Evolutionary conservation across 164 flowering plant genomes (phyloP).

Genomic region (Aristolochia fimbriata): DNA sequence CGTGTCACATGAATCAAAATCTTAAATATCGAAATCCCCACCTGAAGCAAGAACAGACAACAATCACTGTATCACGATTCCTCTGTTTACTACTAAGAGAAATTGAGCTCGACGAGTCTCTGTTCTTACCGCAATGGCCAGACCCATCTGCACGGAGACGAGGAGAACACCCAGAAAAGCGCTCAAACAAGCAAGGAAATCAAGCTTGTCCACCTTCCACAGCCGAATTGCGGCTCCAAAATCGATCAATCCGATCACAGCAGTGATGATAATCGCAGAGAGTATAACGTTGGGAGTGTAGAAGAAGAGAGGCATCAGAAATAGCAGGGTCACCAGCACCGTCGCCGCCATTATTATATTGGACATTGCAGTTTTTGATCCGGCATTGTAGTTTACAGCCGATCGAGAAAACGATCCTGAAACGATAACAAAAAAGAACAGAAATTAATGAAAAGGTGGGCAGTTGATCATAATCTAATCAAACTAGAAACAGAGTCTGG

Average conservation of each 20-base stretch:
- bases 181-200: slow-evolving; percentile 24
- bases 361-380: slow-evolving; percentile 25
- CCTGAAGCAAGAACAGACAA: slow-evolving; percentile 31
- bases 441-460: background rate
- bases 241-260: slow-evolving; percentile 30
- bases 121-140: slow-evolving; percentile 25
- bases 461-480: background rate
- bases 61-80: too few relatives aligned
- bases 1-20: slow-evolving; percentile 80
- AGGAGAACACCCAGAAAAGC: slow-evolving; percentile 34
- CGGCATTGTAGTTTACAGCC: slow-evolving; percentile 36
- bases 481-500: background rate
- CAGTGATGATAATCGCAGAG: slow-evolving; percentile 27
- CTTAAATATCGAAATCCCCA: slow-evolving; percentile 85
- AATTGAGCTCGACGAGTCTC: background rate
- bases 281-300: slow-evolving; percentile 27
- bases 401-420: slow-evolving; percentile 36
- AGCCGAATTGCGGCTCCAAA: slow-evolving; percentile 13
- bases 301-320: slow-evolving; percentile 27
- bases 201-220: slow-evolving; percentile 33
- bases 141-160: slow-evolving; percentile 29
- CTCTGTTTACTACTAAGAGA: background rate
- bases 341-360: slow-evolving; percentile 30
- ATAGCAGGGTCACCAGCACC: slow-evolving; percentile 24
- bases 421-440: too few relatives aligned